Evolutionary conservation across 202 grass and related monocot genomes (phyloP), one percentile per base, ranked within the genome.

Genomic region (Bolboschoenoplectus hybrid): DNA sequence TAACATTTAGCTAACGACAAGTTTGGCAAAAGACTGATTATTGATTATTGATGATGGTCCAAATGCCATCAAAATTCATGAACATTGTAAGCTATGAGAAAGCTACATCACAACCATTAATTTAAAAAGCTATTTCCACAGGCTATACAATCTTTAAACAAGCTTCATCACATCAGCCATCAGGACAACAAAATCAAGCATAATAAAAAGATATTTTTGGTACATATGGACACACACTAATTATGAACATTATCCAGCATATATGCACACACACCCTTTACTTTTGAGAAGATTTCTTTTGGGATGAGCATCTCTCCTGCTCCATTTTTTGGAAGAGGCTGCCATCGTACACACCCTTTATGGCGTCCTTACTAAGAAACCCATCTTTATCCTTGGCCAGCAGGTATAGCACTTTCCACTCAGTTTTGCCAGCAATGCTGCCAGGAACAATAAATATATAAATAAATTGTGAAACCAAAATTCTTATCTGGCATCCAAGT

Each of bases 361-460:
- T 57, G 7, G 91, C 94, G 0, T 98, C 91, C 80, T 94, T 98
- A 43, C 87, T 89, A 71, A 96, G 93, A 58, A 91, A 91, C 3
- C 96, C 96, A 4, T 98, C 90, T 87, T 98, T 91, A 34, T 91
- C 87, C 85, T 94, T 98, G 74, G 90, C 93, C 9, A 96, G 85
- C 1, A 41, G 40, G 64, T 88, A 96, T 4, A 98, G 2, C 4
- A 96, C 11, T 36, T 92, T 92, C 96, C 96, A 98, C 69, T 98
- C 96, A 43, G 83, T 84, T 67, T 80, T 88, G 12, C 82, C 85
- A 66, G 84, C 91, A 53, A 98, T 8, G 71, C 96, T 98, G 80
- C 43, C 13, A 44, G 3, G 71, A 45, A 62, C 13, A 82, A 38
- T 12, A 26, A 12, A 85, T 74, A 5, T 26, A 55, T 36, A 16